These are phyloP conservation scores for Phytophthora sojae DNA, from an alignment of 352 stramenopile genomes.

Conservation along the genomic window DNA sequence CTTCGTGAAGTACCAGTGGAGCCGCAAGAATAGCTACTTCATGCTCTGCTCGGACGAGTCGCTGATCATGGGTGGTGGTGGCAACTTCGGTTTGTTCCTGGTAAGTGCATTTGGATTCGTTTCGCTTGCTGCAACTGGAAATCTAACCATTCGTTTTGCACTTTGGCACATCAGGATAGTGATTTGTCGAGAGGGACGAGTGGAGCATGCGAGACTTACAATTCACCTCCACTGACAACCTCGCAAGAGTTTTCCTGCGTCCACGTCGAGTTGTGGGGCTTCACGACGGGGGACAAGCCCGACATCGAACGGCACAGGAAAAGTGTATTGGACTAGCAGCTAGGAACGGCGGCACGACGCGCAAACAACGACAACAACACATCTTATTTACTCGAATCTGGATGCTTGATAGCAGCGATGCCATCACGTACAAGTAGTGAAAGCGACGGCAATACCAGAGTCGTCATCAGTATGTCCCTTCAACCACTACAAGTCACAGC, in stretches of 20 bases:
- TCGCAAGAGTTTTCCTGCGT: slow-evolving; percentile 84
- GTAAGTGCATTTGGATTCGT: slow-evolving; percentile 44
- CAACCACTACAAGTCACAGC: neutral
- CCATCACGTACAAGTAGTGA: slow-evolving; percentile 20
- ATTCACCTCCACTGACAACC: slow-evolving; percentile 76
- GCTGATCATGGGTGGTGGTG: slow-evolving; percentile 90
- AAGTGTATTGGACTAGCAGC: slow-evolving; percentile 72
- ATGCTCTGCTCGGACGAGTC: slow-evolving; percentile 92
- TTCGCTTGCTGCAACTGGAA: neutral
- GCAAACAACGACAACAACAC: slow-evolving; percentile 20
- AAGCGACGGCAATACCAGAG: neutral
- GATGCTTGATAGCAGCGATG: slow-evolving; percentile 16
- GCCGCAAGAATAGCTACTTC: slow-evolving; percentile 92
- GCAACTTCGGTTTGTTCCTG: slow-evolving; percentile 91
- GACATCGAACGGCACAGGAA: slow-evolving; percentile 54
- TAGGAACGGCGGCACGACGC: slow-evolving; percentile 13
- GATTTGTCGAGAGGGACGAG: slow-evolving; percentile 88
- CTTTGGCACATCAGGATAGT: slow-evolving; percentile 60
- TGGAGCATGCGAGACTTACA: slow-evolving; percentile 89
- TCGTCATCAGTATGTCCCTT: slow-evolving; percentile 1
- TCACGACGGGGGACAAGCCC: slow-evolving; percentile 71
- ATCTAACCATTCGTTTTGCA: slow-evolving; percentile 6
- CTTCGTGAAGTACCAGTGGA: slow-evolving; percentile 89
- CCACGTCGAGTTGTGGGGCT: slow-evolving; percentile 89
- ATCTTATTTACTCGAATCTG: slow-evolving; percentile 47